A percentile compares a stretch with the other conserved stretches of the same genome.
Conservation (phyloP, 768 basidiomycete species). For the Agaricus blazei region DNA sequence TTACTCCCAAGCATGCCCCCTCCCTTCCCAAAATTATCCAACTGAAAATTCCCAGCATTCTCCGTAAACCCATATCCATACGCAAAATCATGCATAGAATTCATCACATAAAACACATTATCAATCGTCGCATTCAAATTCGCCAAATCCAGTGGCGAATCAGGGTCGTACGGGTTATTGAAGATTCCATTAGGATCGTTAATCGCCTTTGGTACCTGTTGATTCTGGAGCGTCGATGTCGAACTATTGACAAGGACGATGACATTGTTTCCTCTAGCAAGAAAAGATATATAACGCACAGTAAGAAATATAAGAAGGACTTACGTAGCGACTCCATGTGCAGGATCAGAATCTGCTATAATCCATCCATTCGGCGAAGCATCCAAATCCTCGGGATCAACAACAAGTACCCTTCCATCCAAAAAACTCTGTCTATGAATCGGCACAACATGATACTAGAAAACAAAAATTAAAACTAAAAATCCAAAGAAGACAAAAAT, state of each 20-base stretch:
- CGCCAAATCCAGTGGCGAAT: not conserved
- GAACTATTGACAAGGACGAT: not conserved
- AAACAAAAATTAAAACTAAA: not conserved
- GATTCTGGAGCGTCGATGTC: not conserved
- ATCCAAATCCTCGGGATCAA: conserved; percentile 42
- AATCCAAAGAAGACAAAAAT: not conserved
- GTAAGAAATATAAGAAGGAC: not conserved
- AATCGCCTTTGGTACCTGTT: not conserved
- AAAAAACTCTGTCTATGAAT: conserved; percentile 42
- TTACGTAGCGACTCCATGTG: not conserved
- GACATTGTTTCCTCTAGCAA: not conserved
- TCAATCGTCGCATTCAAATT: conserved; percentile 49
- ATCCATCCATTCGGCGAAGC: conserved; percentile 46
- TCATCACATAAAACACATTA: conserved; percentile 53
- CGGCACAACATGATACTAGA: conserved; percentile 40
- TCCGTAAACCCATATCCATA: conserved; percentile 48
- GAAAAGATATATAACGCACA: not conserved
- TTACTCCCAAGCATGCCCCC: conserved; percentile 27
- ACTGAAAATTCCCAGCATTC: conserved; percentile 14
- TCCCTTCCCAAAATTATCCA: conserved; percentile 23
- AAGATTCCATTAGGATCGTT: not conserved
- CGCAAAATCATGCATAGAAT: conserved; percentile 47
- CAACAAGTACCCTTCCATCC: conserved; percentile 41
- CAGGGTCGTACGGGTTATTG: not conserved
- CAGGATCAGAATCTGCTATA: conserved; percentile 16